Evolutionary conservation across 305 asterid species (phyloP).

Genomic region (Plantago coronopus): DNA sequence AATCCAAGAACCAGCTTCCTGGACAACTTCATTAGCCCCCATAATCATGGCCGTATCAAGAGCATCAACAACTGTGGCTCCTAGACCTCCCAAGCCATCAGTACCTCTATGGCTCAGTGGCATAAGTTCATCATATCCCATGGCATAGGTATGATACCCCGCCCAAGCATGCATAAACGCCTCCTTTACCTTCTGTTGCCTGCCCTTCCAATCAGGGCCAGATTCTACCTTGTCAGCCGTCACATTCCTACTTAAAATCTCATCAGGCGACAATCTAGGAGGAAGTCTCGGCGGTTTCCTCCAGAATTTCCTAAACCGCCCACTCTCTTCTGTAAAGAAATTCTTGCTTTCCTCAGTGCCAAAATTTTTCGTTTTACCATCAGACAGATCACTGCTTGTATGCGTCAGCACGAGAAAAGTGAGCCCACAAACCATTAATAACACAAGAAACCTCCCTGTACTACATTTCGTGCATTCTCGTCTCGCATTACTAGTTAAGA

Average conservation of each 20-base stretch:
- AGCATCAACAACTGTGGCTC: slow-evolving; percentile 92
- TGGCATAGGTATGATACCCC: slow-evolving; percentile 66
- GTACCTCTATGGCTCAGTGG: slow-evolving; percentile 74
- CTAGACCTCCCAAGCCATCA: slow-evolving; percentile 91
- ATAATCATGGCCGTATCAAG: slow-evolving; percentile 94
- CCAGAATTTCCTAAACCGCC: slow-evolving; percentile 59
- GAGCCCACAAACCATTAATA: slow-evolving; percentile 69
- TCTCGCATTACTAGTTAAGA: slow-evolving; percentile 41
- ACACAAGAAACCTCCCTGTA: slow-evolving; percentile 76
- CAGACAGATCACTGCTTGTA: slow-evolving; percentile 33
- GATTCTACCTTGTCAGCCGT: slow-evolving; percentile 33
- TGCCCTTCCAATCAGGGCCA: slow-evolving; percentile 55
- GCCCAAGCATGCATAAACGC: slow-evolving; percentile 95
- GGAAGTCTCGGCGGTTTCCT: slow-evolving; percentile 85
- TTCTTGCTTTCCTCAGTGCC: slow-evolving; percentile 46
- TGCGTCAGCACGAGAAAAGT: slow-evolving; percentile 59
- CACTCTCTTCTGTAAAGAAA: slow-evolving; percentile 42
- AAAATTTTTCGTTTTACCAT: slow-evolving; percentile 31
- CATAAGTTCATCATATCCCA: slow-evolving; percentile 97
- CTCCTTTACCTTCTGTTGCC: slow-evolving; percentile 72
- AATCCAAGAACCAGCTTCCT: slow-evolving; percentile 89
- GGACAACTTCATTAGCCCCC: slow-evolving; percentile 70
- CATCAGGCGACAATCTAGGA: slow-evolving; percentile 84
- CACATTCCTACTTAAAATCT: slow-evolving; percentile 47
- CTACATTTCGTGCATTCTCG: slow-evolving; percentile 62